Evolutionary conservation across 2,329 filamentous ascomycete genomes (phyloP).

Genomic region (Penicillium sp.): DNA sequence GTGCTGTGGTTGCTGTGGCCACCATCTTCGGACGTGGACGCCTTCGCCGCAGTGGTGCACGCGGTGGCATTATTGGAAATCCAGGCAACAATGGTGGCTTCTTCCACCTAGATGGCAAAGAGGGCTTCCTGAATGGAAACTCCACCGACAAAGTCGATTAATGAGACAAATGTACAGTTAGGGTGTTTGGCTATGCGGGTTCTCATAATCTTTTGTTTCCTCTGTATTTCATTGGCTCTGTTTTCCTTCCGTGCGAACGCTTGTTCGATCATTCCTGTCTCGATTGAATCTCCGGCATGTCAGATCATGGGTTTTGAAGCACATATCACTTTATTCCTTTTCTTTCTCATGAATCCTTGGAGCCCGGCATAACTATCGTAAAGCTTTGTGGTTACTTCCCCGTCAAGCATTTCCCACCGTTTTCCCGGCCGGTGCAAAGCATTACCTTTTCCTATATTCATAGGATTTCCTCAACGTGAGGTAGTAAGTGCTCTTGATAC

Average conservation of each 20-base stretch:
- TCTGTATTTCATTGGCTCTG: constrained; percentile 24
- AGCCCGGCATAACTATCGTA: constrained; percentile 1
- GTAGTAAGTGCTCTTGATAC: background rate
- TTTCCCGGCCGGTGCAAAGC: too few relatives aligned
- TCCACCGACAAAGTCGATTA: constrained; percentile 48
- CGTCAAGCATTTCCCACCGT: too few relatives aligned
- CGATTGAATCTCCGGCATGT: constrained; percentile 21
- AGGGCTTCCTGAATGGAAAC: constrained; percentile 44
- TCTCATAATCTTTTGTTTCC: constrained; percentile 24
- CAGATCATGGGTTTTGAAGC: constrained; percentile 18
- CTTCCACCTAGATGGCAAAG: constrained; percentile 49
- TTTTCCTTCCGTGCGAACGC: constrained; percentile 12
- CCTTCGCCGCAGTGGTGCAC: constrained; percentile 27
- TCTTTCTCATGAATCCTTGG: background rate
- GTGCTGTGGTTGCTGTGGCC: constrained; percentile 34
- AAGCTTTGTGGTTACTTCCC: background rate
- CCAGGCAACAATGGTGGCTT: constrained; percentile 39
- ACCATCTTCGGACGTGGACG: constrained; percentile 36
- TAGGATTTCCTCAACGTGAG: too few relatives aligned
- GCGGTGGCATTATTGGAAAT: constrained; percentile 38
- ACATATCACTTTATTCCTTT: constrained; percentile 19
- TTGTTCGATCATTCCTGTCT: constrained; percentile 6
- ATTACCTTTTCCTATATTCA: too few relatives aligned
- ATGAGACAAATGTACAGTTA: constrained; percentile 34
- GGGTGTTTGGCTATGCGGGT: constrained; percentile 25